Percentiles rank a stretch among this genome's conserved stretches.
Conservation (phyloP, 2,329 filamentous ascomycete genomes). For the Exophiala viscosa region DNA sequence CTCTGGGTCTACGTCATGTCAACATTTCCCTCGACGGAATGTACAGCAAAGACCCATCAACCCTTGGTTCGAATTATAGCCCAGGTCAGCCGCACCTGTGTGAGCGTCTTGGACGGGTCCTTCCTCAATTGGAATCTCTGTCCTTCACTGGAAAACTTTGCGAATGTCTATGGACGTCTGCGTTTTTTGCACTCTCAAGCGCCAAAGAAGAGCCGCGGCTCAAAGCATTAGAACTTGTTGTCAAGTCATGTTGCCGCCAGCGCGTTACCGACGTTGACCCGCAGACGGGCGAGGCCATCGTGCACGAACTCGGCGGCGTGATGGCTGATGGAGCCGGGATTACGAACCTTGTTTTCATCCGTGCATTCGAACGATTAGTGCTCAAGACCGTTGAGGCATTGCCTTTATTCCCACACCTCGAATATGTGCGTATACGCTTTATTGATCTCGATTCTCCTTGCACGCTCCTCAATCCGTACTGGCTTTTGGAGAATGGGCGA, state of each 20-base stretch:
- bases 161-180: slow-evolving; percentile 62
- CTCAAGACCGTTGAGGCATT: slow-evolving; percentile 61
- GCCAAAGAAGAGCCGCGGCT: slow-evolving; percentile 44
- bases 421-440: slow-evolving; percentile 67
- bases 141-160: slow-evolving; percentile 71
- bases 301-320: slow-evolving; percentile 30
- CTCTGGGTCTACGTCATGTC: slow-evolving; percentile 58
- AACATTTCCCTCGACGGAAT: slow-evolving; percentile 69
- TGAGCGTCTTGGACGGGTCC: slow-evolving; percentile 56
- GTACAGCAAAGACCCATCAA: slow-evolving; percentile 57
- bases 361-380: slow-evolving; percentile 66
- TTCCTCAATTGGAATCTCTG: slow-evolving; percentile 63
- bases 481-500: slow-evolving; percentile 57
- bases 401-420: slow-evolving; percentile 53
- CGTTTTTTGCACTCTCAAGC: slow-evolving; percentile 50
- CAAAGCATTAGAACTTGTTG: slow-evolving; percentile 65
- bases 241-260: slow-evolving; percentile 68
- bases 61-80: slow-evolving; percentile 40
- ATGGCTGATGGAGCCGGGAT: slow-evolving; percentile 67
- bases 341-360: slow-evolving; percentile 68
- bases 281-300: slow-evolving; percentile 23
- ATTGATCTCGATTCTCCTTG: slow-evolving; percentile 71
- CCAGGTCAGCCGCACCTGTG: slow-evolving; percentile 58
- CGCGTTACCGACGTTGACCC: slow-evolving; percentile 23
- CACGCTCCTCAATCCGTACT: slow-evolving; percentile 69